Evolutionary conservation across 2,329 filamentous ascomycete species (phyloP), one percentile per base, ranked within the genome.

Genomic region (Curvularia verruculosa): DNA sequence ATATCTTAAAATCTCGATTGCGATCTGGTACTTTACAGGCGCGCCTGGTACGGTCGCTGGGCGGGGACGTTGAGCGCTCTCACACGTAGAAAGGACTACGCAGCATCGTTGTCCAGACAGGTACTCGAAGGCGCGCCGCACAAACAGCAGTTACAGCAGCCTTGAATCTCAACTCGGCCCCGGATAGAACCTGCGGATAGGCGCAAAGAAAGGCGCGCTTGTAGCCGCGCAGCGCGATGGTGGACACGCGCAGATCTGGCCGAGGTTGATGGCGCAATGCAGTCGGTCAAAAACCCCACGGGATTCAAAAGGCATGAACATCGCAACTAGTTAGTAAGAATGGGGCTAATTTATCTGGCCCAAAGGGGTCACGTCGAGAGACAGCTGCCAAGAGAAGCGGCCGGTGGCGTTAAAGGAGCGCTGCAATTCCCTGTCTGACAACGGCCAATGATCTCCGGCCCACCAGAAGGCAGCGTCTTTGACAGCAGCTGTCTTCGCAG

Each of bases 181-280:
- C 13, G 37, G 34, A 47, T 43, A 36, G 26, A 37, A 29, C 24
- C 28, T 15, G 40, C 23, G 18, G 28, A 19, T 21, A 10, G 21
- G 49, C 28, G 49, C 28, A 21, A 43, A 18, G 36, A 28, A 21
- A 36, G 47, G 34, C 40, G 34, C 29, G 52, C 47, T 43, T 39
- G 44, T 44, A 39, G 39, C 39, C 28, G 53, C 53, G 53, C 53
- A 53, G 34, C 43, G 49, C 36, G 49, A 53, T 52, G 18, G 37
- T 48, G 31, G 19, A 31, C 24, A 31, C 29, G 29, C 28, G 50
- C 24, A 40, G 40, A 12, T 49, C 34, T 29, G 39, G 10, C 54
- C 40, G 45, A 54, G 39, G 45, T 57, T 13, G 18, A 29, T 29
- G 26, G 23, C 23, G 43, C 41, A 28, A 45, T 24, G 49, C 23